Conservation (phyloP, 495 filamentous ascomycete species). For the Terfezia claveryi region DNA sequence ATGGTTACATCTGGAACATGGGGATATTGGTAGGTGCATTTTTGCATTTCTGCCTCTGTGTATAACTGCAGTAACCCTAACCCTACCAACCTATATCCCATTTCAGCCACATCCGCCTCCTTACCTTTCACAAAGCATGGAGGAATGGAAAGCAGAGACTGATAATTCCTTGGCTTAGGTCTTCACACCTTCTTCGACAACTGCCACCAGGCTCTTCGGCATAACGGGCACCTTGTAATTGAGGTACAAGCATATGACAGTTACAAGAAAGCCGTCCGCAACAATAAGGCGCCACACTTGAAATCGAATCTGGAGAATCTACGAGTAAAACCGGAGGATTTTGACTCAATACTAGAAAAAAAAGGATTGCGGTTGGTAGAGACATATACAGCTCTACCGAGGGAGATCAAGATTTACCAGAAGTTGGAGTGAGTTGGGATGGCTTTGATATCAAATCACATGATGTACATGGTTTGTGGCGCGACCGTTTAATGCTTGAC, state of each 20-base stretch:
- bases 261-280: conserved; percentile 21
- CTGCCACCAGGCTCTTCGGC: conserved; percentile 10
- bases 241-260: conserved; percentile 23
- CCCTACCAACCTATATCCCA: too few species aligned
- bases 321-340: conserved; percentile 10
- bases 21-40: conserved; percentile 13
- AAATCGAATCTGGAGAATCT: conserved; percentile 5
- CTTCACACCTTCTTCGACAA: conserved; percentile 19
- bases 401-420: conserved; percentile 3
- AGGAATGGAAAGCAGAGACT: too few species aligned
- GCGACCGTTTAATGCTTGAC: too few species aligned
- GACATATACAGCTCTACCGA: too few species aligned
- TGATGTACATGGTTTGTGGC: too few species aligned
- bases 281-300: conserved; percentile 9
- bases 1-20: conserved; percentile 22
- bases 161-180: conserved; percentile 2
- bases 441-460: too few species aligned
- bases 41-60: too few species aligned
- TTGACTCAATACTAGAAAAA: conserved; percentile 4
- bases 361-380: too few species aligned
- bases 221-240: conserved; percentile 19
- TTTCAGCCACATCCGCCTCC: too few species aligned
- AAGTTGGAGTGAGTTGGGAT: neutral
- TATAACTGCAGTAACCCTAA: too few species aligned
- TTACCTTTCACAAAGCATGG: too few species aligned